Conservation (phyloP, 192 early-diverging fungal species). For the Gigaspora rosea region DNA sequence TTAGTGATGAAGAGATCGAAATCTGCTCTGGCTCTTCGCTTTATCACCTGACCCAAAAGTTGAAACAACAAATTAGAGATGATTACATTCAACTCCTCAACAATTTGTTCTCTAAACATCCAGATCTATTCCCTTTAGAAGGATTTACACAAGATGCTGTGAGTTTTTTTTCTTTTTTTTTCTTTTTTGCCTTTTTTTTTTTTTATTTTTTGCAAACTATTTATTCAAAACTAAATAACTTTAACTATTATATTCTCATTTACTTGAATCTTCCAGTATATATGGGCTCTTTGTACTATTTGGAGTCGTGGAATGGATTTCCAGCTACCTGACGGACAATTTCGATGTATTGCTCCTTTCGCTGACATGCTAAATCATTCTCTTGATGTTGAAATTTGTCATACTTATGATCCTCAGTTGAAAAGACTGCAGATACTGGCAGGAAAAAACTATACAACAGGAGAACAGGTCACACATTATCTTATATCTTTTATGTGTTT, state of each 20-base stretch:
- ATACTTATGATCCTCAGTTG: slow-evolving; percentile 32
- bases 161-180: not conserved
- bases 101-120: slow-evolving; percentile 22
- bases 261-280: slow-evolving; percentile 27
- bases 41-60: slow-evolving; percentile 16
- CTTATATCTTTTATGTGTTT: not conserved
- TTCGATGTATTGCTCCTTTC: slow-evolving; percentile 45
- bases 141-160: slow-evolving; percentile 39
- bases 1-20: slow-evolving; percentile 31
- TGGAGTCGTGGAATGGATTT: slow-evolving; percentile 47
- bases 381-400: slow-evolving; percentile 35
- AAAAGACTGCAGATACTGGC: slow-evolving; percentile 39
- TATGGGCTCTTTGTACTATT: slow-evolving; percentile 46
- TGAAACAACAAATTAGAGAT: slow-evolving; percentile 26
- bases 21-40: slow-evolving; percentile 36
- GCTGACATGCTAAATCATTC: slow-evolving; percentile 47
- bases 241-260: not conserved
- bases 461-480: slow-evolving; percentile 30
- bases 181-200: not conserved
- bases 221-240: too few species aligned
- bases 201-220: too few species aligned
- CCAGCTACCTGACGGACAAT: slow-evolving; percentile 11
- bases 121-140: slow-evolving; percentile 36
- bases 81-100: slow-evolving; percentile 6
- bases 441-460: slow-evolving; percentile 39